A percentile compares a stretch with the other conserved stretches of the same genome.
These are phyloP conservation scores for Tolypocladium ovalisporum DNA, from an alignment of 2,329 filamentous ascomycete genomes.

Conservation along the genomic window DNA sequence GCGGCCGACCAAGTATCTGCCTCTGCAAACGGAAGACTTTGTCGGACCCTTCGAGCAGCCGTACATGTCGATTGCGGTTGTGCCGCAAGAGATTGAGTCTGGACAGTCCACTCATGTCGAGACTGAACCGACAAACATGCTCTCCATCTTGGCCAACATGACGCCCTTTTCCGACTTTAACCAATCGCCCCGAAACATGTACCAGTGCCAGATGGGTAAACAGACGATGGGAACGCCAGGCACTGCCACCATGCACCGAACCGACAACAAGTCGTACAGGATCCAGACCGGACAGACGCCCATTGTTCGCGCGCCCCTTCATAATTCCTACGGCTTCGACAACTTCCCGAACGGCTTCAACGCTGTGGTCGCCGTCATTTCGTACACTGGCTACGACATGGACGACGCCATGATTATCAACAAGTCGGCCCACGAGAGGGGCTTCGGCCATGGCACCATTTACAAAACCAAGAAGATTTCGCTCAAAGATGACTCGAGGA, in stretches of 20 bases:
- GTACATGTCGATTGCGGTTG: conserved; percentile 94
- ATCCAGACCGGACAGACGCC: conserved; percentile 94
- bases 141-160: conserved; percentile 97
- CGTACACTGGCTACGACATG: conserved; percentile 99
- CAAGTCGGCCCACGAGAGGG: conserved; percentile 91
- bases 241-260: conserved; percentile 72
- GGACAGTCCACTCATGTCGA: conserved; percentile 90
- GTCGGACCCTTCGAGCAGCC: conserved; percentile 93
- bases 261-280: conserved; percentile 94
- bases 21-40: conserved; percentile 74
- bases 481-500: conserved; percentile 67
- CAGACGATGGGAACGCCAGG: conserved; percentile 97
- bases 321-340: conserved; percentile 94
- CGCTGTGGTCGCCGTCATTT: conserved; percentile 92
- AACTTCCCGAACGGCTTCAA: conserved; percentile 98
- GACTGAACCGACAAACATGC: conserved; percentile 87
- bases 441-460: conserved; percentile 90
- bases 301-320: conserved; percentile 79
- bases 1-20: conserved; percentile 83
- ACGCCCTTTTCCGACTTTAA: conserved; percentile 99
- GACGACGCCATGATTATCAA: conserved; percentile 99
- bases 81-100: conserved; percentile 78
- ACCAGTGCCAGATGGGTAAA: conserved; percentile 98
- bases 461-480: conserved; percentile 95
- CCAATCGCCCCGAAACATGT: conserved; percentile 98